Percentiles rank a stretch among this genome's conserved stretches.
Conservation (phyloP, 148 eudicot species). For the Bassia scoparia region DNA sequence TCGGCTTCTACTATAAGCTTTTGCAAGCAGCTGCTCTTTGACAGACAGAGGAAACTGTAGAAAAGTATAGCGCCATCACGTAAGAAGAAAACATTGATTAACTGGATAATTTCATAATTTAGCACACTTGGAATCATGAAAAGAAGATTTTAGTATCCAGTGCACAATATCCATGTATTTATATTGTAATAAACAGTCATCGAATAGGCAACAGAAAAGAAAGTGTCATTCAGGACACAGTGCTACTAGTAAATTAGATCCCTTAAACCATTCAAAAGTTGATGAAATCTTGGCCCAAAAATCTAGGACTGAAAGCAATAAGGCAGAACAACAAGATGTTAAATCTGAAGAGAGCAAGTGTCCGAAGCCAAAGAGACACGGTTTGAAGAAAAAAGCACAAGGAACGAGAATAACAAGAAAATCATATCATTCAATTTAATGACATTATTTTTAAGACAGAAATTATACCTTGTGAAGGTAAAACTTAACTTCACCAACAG, state of each 20-base stretch:
- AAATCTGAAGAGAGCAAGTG: too few relatives aligned
- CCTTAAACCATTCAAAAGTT: too few relatives aligned
- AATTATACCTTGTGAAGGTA: slow-evolving; percentile 67
- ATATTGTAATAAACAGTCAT: background rate
- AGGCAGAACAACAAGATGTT: too few relatives aligned
- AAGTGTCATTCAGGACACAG: background rate
- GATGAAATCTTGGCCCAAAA: too few relatives aligned
- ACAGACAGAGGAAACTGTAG: slow-evolving; percentile 79
- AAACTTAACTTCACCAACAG: slow-evolving; percentile 55
- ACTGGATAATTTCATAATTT: background rate
- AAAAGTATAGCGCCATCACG: slow-evolving; percentile 11
- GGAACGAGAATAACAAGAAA: background rate
- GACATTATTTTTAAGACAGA: background rate
- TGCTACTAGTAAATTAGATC: background rate
- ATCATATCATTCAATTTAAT: background rate
- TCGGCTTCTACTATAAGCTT: slow-evolving; percentile 54
- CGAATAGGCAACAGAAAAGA: too few relatives aligned
- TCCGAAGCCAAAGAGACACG: too few relatives aligned
- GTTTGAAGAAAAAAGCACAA: background rate
- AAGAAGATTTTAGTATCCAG: background rate
- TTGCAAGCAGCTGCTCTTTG: slow-evolving; percentile 70
- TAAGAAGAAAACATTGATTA: background rate
- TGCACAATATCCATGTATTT: background rate
- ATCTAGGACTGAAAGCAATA: too few relatives aligned
- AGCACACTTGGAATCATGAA: background rate